Evolutionary conservation across 257 asterid genomes (phyloP).

Genomic region (Asclepias syriaca): DNA sequence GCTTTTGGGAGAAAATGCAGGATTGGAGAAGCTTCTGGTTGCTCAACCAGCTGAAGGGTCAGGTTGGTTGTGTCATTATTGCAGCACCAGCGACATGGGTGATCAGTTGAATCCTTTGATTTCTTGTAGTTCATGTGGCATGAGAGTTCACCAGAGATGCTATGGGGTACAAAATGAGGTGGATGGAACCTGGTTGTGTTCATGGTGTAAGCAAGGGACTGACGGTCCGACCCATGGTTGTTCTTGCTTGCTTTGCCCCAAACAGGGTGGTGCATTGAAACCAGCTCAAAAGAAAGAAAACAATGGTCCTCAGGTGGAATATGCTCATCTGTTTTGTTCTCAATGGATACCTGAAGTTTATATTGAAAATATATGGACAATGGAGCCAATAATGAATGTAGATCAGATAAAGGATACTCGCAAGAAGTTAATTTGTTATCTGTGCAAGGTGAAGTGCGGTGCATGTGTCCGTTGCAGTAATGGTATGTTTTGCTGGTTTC

Average conservation of each 20-base stretch:
- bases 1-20: slow-evolving; percentile 88
- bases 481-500: slow-evolving; percentile 73
- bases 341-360: slow-evolving; percentile 95
- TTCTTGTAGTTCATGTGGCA: slow-evolving; percentile 62
- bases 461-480: slow-evolving; percentile 96
- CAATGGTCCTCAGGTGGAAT: slow-evolving; percentile 36
- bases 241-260: slow-evolving; percentile 86
- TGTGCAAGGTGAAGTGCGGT: slow-evolving; percentile 95
- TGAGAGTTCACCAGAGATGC: slow-evolving; percentile 90
- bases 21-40: slow-evolving; percentile 80
- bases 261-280: slow-evolving; percentile 85
- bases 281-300: slow-evolving; percentile 47
- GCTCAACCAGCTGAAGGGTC: slow-evolving; percentile 69
- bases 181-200: slow-evolving; percentile 70
- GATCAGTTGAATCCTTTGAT: slow-evolving; percentile 66
- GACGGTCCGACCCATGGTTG: slow-evolving; percentile 30
- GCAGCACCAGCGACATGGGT: slow-evolving; percentile 61
- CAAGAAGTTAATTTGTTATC: slow-evolving; percentile 65
- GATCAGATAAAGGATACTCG: slow-evolving; percentile 65
- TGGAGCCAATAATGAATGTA: slow-evolving; percentile 82
- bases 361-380: slow-evolving; percentile 66
- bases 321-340: slow-evolving; percentile 90
- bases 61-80: slow-evolving; percentile 75
- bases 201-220: slow-evolving; percentile 75
- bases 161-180: slow-evolving; percentile 89